A percentile compares a stretch with the other conserved stretches of the same genome.
phyloP scores from a whole-genome alignment of 805 yeast genomes.

The Starmerella powellii region DNA sequence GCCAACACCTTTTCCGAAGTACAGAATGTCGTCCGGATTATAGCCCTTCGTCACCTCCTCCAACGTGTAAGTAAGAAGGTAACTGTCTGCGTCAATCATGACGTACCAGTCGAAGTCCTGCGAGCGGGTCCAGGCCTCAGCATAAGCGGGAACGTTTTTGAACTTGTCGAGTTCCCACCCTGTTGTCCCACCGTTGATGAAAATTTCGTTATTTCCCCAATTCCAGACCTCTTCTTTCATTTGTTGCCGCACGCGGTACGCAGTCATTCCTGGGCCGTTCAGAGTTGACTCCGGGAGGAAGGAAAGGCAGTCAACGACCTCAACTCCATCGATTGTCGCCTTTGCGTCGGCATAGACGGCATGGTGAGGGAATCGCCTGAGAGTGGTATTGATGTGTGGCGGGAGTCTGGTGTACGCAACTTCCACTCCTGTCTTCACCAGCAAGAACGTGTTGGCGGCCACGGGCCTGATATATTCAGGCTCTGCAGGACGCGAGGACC shows the following conservation, averaged over 20 bases:
- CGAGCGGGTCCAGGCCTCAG: constrained; percentile 27
- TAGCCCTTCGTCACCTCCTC: constrained; percentile 19
- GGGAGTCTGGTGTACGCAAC: constrained; percentile 30
- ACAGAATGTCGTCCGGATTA: constrained; percentile 25
- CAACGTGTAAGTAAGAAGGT: constrained; percentile 25
- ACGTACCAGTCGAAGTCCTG: constrained; percentile 29
- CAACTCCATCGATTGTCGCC: constrained; percentile 27
- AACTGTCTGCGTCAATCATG: constrained; percentile 32
- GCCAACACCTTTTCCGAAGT: constrained; percentile 26
- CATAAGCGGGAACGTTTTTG: constrained; percentile 32
- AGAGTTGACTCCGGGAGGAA: constrained; percentile 21
- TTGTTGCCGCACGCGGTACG: constrained; percentile 25
- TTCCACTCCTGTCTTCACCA: constrained; percentile 31
- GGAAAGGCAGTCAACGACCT: constrained; percentile 27
- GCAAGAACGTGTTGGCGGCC: constrained; percentile 23
- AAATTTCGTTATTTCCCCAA: constrained; percentile 16
- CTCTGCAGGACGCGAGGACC: too few relatives aligned
- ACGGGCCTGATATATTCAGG: background rate
- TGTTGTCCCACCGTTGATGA: constrained; percentile 9
- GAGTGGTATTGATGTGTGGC: constrained; percentile 28
- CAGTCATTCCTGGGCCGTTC: constrained; percentile 17
- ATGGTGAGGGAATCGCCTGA: constrained; percentile 27
- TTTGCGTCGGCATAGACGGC: constrained; percentile 30
- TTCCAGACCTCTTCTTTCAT: constrained; percentile 22
- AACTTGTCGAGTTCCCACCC: constrained; percentile 31